These are phyloP conservation scores for Begonia masoniana DNA, from an alignment of 306 rosid species.

Conservation along the genomic window DNA sequence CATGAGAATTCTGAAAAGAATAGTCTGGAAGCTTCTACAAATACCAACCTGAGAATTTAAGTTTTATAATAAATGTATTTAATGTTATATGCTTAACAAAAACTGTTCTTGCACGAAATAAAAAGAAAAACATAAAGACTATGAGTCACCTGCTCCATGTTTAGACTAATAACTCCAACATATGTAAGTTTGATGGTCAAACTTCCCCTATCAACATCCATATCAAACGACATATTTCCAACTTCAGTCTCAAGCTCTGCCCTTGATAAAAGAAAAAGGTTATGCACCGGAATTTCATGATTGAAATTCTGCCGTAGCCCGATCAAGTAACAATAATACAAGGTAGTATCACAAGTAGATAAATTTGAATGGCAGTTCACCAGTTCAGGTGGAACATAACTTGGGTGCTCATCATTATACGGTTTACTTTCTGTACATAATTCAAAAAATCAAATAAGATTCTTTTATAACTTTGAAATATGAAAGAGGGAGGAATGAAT, in stretches of 20 bases:
- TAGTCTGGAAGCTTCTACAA: conserved; percentile 54
- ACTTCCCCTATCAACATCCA: conserved; percentile 36
- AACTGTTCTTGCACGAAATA: no score
- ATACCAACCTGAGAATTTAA: conserved; percentile 33
- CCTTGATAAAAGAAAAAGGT: conserved; percentile 46
- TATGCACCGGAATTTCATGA: conserved; percentile 30
- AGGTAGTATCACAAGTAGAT: conserved; percentile 1
- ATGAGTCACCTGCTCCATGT: conserved; percentile 36
- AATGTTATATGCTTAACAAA: no score
- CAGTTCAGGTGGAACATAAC: conserved; percentile 48
- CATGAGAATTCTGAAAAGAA: conserved; percentile 32
- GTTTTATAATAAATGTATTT: not conserved
- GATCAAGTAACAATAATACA: conserved; percentile 60
- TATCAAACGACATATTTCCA: conserved; percentile 27
- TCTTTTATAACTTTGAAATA: not conserved
- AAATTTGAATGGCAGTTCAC: conserved; percentile 17
- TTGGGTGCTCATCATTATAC: conserved; percentile 39
- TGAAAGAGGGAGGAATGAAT: not conserved
- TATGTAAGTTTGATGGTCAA: conserved; percentile 29
- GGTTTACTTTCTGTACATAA: conserved; percentile 35
- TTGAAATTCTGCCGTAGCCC: conserved; percentile 40
- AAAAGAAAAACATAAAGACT: not conserved
- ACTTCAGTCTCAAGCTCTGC: conserved; percentile 38
- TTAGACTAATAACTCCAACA: conserved; percentile 36
- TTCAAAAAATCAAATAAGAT: conserved; percentile 5